Evolutionary conservation across 2,329 filamentous ascomycete genomes (phyloP), one percentile per base, ranked within the genome.

Genomic region (Celoporthe dispersa): DNA sequence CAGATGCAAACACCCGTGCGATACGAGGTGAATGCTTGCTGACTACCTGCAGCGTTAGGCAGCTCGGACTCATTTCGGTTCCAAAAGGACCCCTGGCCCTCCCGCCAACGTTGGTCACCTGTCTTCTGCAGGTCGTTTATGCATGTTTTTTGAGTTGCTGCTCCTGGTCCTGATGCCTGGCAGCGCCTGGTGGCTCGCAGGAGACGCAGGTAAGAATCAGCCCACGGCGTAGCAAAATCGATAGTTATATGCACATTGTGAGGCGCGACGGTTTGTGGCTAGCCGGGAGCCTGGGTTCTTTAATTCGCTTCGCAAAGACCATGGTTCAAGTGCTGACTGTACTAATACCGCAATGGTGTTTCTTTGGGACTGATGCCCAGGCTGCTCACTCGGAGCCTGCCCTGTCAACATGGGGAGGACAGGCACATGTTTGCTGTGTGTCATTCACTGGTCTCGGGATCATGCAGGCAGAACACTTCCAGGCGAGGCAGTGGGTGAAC

Each of bases 341-440:
- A 53, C n/a, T 53, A 44, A 12, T 19, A 25, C 8, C 44, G 44
- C 19, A 48, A 16, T 55, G 22, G 9, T 19, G 5, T 28, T n/a
- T 28, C 2, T 25, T 55, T 28, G 8, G 8, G 48, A 11, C 14
- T 7, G n/a, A 25, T 12, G 48, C 22, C 48, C 9, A 11, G n/a
- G 48, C n/a, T 53, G 48, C 22, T 25, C 22, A 25, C 48, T 25
- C n/a, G 48, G n/a, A 12, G 48, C n/a, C 22, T 25, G 48, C 6
- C 11, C 22, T 25, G n/a, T 22, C 9, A 25, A 5, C 3, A 6
- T 22, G n/a, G n/a, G 5, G 48, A 53, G 9, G 4, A 25, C n/a
- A 53, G 48, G 48, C 48, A 53, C 48, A 28, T 53, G n/a, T 53
- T n/a, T 53, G 48, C 51, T 55, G 51, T 55, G 51, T 25, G n/a